phyloP scores from a whole-genome alignment of 208 protist genomes.

The Jaenimonas drosophilae region DNA sequence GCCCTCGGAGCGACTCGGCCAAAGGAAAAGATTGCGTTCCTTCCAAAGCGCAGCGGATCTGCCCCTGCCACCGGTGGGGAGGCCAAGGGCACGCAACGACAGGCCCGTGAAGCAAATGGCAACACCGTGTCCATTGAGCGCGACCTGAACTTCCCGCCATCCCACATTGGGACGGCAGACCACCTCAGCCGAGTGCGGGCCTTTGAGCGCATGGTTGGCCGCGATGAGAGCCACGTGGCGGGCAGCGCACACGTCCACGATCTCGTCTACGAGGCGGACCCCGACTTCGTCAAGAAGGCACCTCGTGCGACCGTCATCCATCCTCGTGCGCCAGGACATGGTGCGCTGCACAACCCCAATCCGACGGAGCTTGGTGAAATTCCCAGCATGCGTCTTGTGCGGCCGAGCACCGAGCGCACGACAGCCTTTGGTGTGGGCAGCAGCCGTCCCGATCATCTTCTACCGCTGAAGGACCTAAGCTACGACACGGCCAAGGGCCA shows the following conservation, averaged over 20 bases:
- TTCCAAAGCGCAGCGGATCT: slow-evolving; percentile 26
- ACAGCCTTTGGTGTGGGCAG: slow-evolving; percentile 33
- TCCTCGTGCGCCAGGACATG: slow-evolving; percentile 47
- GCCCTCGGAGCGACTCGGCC: slow-evolving; percentile 38
- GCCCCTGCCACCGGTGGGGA: slow-evolving; percentile 4
- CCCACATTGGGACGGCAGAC: slow-evolving; percentile 23
- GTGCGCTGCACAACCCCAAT: slow-evolving; percentile 28
- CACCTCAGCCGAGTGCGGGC: slow-evolving; percentile 21
- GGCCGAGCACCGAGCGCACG: slow-evolving; percentile 24
- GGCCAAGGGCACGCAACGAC: neutral
- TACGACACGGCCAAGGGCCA: slow-evolving; percentile 40
- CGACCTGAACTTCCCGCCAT: slow-evolving; percentile 36
- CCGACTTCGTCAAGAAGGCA: slow-evolving; percentile 17
- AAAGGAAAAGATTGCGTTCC: slow-evolving; percentile 13
- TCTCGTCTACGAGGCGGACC: slow-evolving; percentile 2
- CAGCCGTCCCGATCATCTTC: slow-evolving; percentile 13
- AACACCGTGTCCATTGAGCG: slow-evolving; percentile 50
- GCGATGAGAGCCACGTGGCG: slow-evolving; percentile 19
- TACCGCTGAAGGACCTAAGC: slow-evolving; percentile 37
- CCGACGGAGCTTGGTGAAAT: slow-evolving; percentile 49
- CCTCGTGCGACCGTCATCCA: slow-evolving; percentile 34
- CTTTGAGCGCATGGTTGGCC: slow-evolving; percentile 35
- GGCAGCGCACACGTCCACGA: neutral
- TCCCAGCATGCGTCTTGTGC: slow-evolving; percentile 41
- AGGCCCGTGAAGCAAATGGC: slow-evolving; percentile 7